phyloP scores from a whole-genome alignment of 2,329 filamentous ascomycete genomes.

The Pyrenophora seminiperda region DNA sequence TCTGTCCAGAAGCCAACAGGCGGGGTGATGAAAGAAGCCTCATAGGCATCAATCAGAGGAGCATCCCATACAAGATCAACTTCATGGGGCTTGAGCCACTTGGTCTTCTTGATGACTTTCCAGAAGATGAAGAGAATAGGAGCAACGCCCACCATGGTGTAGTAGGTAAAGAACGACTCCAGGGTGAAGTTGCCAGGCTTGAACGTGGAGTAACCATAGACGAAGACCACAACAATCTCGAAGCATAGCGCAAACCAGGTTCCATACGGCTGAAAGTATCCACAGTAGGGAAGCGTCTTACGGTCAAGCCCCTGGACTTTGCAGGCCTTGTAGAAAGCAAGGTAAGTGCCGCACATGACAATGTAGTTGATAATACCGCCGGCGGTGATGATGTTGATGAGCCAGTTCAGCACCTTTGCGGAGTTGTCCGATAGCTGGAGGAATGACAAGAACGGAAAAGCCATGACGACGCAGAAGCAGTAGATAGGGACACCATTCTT shows the following conservation, averaged over 20 bases:
- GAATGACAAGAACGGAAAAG: slow-evolving; percentile 73
- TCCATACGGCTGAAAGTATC: slow-evolving; percentile 57
- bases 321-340: slow-evolving; percentile 61
- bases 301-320: slow-evolving; percentile 56
- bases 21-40: slow-evolving; percentile 50
- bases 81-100: slow-evolving; percentile 57
- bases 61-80: slow-evolving; percentile 53
- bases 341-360: slow-evolving; percentile 63
- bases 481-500: slow-evolving; percentile 73
- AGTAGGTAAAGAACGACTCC: slow-evolving; percentile 60
- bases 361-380: slow-evolving; percentile 60
- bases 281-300: slow-evolving; percentile 55
- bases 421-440: slow-evolving; percentile 70
- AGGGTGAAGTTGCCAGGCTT: slow-evolving; percentile 54
- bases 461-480: slow-evolving; percentile 68
- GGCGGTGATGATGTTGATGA: slow-evolving; percentile 73
- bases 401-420: slow-evolving; percentile 73
- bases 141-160: slow-evolving; percentile 59
- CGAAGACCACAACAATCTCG: slow-evolving; percentile 57
- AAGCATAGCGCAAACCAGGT: slow-evolving; percentile 56
- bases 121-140: slow-evolving; percentile 61
- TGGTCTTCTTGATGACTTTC: slow-evolving; percentile 68
- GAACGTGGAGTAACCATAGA: slow-evolving; percentile 61
- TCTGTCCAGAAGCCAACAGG: slow-evolving; percentile 47
- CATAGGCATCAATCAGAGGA: slow-evolving; percentile 48